Percentiles rank a stretch among this genome's conserved stretches.
Evolutionary conservation across 176 grass and related monocot genomes (phyloP).

Genomic region (Carex cristatella): DNA sequence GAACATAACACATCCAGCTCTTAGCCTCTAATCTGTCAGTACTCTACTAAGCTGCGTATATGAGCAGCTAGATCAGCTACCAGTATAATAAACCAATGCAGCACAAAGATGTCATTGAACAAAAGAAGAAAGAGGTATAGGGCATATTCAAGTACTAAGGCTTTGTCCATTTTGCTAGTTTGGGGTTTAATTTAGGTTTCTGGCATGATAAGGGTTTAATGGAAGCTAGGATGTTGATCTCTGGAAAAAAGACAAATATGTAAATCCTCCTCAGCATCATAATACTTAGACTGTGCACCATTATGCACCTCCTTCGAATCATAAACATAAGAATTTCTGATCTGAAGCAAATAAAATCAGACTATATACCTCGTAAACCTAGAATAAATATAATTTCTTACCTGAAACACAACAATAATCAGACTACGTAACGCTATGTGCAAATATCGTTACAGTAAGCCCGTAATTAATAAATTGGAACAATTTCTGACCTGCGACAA

Average conservation of each 20-base stretch:
- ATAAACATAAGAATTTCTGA: not conserved
- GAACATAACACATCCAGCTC: not conserved
- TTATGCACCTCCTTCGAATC: not conserved
- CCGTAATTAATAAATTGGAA: not conserved
- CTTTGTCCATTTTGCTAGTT: not conserved
- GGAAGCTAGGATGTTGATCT: not conserved
- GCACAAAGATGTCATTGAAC: not conserved
- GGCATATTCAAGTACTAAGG: not conserved
- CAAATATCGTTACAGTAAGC: not conserved
- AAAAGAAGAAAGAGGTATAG: not conserved
- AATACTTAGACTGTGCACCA: not conserved
- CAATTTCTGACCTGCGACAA: conserved; percentile 62
- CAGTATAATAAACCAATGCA: not conserved
- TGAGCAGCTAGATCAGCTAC: not conserved
- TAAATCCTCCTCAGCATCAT: not conserved
- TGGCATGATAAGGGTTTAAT: not conserved
- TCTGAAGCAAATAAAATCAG: not conserved
- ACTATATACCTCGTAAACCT: not conserved
- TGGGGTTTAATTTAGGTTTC: not conserved
- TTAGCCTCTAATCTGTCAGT: not conserved
- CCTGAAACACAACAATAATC: not conserved
- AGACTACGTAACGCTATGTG: not conserved
- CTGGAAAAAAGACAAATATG: not conserved
- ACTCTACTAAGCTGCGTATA: not conserved
- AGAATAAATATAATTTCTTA: not conserved